These are phyloP conservation scores for Daedalea quercina DNA, from an alignment of 768 basidiomycete genomes.

Conservation along the genomic window DNA sequence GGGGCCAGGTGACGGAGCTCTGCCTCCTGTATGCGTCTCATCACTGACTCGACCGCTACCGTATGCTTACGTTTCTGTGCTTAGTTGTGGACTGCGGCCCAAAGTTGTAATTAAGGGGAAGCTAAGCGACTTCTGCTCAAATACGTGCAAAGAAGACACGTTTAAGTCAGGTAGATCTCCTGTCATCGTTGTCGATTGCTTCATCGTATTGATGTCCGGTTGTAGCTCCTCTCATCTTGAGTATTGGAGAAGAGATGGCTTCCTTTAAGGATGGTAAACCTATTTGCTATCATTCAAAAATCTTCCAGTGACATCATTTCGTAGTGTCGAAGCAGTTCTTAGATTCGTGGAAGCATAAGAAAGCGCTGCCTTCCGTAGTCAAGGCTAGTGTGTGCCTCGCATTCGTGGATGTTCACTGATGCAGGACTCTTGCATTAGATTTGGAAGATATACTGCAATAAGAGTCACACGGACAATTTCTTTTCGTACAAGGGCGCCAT, in stretches of 20 bases:
- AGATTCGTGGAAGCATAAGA: slow-evolving; percentile 16
- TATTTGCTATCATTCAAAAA: neutral
- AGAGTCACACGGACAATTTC: slow-evolving; percentile 11
- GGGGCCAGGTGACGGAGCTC: no score
- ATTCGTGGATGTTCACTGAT: neutral
- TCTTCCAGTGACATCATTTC: neutral
- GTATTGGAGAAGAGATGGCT: slow-evolving; percentile 3
- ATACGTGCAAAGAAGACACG: slow-evolving; percentile 8
- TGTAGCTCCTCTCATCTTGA: slow-evolving; percentile 9
- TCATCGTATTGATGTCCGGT: neutral
- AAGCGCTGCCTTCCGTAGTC: slow-evolving; percentile 8
- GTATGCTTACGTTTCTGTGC: slow-evolving; percentile 10
- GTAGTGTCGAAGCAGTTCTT: slow-evolving; percentile 17
- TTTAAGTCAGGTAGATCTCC: slow-evolving; percentile 5
- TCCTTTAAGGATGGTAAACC: slow-evolving; percentile 9
- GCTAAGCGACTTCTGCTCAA: slow-evolving; percentile 20
- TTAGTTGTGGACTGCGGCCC: slow-evolving; percentile 15
- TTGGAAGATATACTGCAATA: slow-evolving; percentile 16
- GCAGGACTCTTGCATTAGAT: slow-evolving; percentile 14
- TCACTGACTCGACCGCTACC: slow-evolving; percentile 4
- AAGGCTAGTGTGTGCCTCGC: slow-evolving; percentile 2
- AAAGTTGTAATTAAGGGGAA: slow-evolving; percentile 12
- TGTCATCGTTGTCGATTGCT: neutral
- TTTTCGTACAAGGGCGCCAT: slow-evolving; percentile 16
- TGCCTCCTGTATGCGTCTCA: neutral